Evolutionary conservation across 1,139 yeast species (phyloP).

Genomic region (Taiozyma sp.): DNA sequence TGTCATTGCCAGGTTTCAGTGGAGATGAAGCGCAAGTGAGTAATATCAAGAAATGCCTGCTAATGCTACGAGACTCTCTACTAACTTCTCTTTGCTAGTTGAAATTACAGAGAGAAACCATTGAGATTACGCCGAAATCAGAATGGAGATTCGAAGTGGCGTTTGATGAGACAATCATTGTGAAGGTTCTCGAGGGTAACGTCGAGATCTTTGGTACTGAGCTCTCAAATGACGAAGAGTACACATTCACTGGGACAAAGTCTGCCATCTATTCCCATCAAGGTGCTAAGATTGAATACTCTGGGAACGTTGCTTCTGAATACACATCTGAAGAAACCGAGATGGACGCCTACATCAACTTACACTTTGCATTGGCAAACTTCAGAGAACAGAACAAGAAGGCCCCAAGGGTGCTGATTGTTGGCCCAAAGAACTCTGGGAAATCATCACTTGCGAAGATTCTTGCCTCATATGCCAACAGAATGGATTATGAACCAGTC

Average conservation of each 20-base stretch:
- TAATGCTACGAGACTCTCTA: neutral
- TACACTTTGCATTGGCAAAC: conserved; percentile 75
- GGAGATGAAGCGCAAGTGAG: conserved; percentile 6
- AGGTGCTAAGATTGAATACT: conserved; percentile 48
- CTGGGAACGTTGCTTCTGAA: conserved; percentile 43
- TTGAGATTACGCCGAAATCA: conserved; percentile 39
- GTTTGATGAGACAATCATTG: conserved; percentile 47
- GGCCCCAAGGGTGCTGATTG: conserved; percentile 68
- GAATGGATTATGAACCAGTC: conserved; percentile 60
- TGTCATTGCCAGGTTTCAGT: conserved; percentile 8
- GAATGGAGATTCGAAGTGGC: conserved; percentile 89
- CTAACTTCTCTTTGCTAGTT: neutral
- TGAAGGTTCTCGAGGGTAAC: conserved; percentile 57
- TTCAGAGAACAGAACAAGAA: conserved; percentile 37
- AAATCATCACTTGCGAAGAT: conserved; percentile 73
- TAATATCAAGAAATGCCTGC: neutral
- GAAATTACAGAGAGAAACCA: conserved; percentile 6
- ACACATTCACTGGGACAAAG: conserved; percentile 55
- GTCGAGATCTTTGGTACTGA: conserved; percentile 95
- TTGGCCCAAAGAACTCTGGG: conserved; percentile 75
- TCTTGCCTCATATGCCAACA: conserved; percentile 70
- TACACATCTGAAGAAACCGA: conserved; percentile 69
- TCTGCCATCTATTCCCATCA: conserved; percentile 57
- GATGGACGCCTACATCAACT: conserved; percentile 57
- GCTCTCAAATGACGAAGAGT: conserved; percentile 65